Base-by-base conservation (phyloP, 805 yeast genomes). In the Nakazawaea pomicola region DNA sequence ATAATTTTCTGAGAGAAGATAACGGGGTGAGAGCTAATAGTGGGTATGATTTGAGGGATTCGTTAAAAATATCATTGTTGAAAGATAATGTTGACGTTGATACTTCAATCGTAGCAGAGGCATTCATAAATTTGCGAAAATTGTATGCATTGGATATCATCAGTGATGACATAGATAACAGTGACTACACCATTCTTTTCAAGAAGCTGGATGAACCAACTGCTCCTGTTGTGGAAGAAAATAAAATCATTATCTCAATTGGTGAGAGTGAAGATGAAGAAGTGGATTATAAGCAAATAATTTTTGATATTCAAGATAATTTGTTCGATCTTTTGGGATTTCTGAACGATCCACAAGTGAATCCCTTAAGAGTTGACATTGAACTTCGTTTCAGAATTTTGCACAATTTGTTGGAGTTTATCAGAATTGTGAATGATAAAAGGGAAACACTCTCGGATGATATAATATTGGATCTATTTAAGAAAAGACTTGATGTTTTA, bases 271-370 rank as follows among this genome's bases (percentile, higher is more conserved):
- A 14, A 14, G 24, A n/a, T 23, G 29, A 21, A 29, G 40, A 17
- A 84, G 85, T 55, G 64, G 81, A 1, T 67, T 78, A 1, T 90
- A 8, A 14, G 14, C 84, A 50, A 27, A 20, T 40, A 23, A 15
- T 19, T 5, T 19, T 15, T 12, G 43, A 40, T 33, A 29, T 40
- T 17, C 21, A 34, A 18, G 29, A 29, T 17, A 29, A 8, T 4
- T 60, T 85, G 15, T 75, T 82, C 49, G 72, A 71, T 29, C 60
- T 83, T 21, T 57, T 87, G 18, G 91, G 91, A 0, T 62, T 82
- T 14, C 77, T 85, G 1, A 49, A 59, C 7, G 55, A 55, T 33
- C 80, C 83, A 9, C 67, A 68, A 41, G 69, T 82, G 2, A 78
- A 81, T 4, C 50, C 53, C 6, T 63, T 75, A 29, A 68, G 83